These are phyloP conservation scores for Sporobolomyces roseus DNA, from an alignment of 768 basidiomycete genomes.

Conservation along the genomic window DNA sequence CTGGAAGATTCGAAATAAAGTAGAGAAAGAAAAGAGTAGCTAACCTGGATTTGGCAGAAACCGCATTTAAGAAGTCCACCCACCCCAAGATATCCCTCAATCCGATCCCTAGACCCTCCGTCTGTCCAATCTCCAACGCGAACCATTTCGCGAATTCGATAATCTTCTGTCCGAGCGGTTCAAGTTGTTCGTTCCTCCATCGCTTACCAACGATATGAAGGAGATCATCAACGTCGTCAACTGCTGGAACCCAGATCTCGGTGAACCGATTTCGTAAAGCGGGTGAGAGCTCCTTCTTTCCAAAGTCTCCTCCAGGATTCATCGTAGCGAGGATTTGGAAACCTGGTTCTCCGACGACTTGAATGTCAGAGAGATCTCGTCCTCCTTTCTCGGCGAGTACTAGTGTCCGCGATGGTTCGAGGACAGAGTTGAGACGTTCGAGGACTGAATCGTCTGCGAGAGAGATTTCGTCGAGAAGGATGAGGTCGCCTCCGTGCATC, in stretches of 20 bases:
- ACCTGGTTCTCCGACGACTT: conserved; percentile 60
- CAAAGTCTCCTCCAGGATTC: conserved; percentile 99
- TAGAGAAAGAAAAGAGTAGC: not conserved
- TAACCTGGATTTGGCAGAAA: conserved; percentile 7
- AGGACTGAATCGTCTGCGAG: conserved; percentile 96
- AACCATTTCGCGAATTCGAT: conserved; percentile 83
- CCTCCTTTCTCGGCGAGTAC: conserved; percentile 91
- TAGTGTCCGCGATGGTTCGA: conserved; percentile 83
- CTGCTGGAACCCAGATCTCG: conserved; percentile 94
- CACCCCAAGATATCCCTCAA: conserved; percentile 90
- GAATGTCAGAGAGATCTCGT: conserved; percentile 62
- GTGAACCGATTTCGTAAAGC: conserved; percentile 96
- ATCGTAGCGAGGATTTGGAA: conserved; percentile 96
- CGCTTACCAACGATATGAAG: conserved; percentile 67
- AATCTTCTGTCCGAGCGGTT: conserved; percentile 59
- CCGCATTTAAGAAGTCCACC: conserved; percentile 74
- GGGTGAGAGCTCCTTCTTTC: conserved; percentile 96
- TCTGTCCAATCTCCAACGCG: conserved; percentile 60
- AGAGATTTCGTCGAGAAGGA: conserved; percentile 94
- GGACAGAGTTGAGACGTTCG: conserved; percentile 90
- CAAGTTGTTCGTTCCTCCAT: conserved; percentile 60
- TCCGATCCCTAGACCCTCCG: conserved; percentile 59
- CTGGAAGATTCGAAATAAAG: not conserved
- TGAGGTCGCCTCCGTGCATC: conserved; percentile 77
- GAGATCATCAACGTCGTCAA: conserved; percentile 69